A percentile compares a stretch with the other conserved stretches of the same genome.
Conservation (phyloP, 352 stramenopile species). For the Thraustochytrium sp. region DNA sequence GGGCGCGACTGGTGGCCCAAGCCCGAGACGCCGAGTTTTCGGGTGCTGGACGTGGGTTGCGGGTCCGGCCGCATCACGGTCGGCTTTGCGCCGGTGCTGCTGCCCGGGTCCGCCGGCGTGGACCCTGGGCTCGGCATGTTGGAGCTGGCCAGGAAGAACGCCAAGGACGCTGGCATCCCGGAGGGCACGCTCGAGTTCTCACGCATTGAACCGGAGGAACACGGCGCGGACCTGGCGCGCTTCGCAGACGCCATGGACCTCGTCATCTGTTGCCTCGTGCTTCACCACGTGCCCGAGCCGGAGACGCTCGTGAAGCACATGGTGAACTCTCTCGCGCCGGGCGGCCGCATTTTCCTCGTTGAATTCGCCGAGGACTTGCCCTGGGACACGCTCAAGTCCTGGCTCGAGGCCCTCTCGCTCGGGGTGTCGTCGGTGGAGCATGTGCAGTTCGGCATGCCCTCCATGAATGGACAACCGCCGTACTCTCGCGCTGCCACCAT, state of each 20-base stretch:
- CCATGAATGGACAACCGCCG: no score
- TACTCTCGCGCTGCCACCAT: no score
- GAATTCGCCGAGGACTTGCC: background rate
- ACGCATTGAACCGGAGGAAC: background rate
- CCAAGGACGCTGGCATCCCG: no score
- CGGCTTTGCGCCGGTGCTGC: background rate
- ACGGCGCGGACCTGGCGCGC: background rate
- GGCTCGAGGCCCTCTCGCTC: no score
- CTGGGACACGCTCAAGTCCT: background rate
- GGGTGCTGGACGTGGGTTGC: background rate
- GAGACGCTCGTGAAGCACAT: background rate
- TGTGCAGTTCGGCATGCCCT: no score
- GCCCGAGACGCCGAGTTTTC: background rate
- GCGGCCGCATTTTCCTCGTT: background rate
- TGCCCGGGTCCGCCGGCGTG: background rate
- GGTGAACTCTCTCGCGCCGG: background rate
- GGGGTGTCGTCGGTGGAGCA: no score
- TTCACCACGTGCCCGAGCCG: background rate
- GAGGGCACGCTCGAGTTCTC: background rate
- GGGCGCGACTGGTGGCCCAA: background rate
- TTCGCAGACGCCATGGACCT: background rate
- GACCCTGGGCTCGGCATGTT: background rate
- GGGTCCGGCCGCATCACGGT: background rate
- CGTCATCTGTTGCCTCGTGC: background rate
- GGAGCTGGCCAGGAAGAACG: background rate